Evolutionary conservation across 2,329 filamentous ascomycete genomes (phyloP).

Genomic region (Colletotrichum spaethianum): DNA sequence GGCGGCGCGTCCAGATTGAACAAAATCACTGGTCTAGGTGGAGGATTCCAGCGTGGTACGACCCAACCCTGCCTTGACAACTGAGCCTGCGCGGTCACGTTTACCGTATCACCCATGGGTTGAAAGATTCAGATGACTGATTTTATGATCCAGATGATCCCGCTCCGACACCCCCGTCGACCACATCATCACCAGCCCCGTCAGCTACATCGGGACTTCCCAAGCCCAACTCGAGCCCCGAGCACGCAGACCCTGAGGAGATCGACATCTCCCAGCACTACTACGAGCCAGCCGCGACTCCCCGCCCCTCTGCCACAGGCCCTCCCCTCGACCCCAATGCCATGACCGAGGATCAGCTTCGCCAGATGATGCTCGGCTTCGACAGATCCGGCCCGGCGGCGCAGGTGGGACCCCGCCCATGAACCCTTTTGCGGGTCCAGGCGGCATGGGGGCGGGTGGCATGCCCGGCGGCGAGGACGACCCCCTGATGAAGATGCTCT

Average conservation of each 20-base stretch:
- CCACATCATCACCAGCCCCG: conserved; percentile 34
- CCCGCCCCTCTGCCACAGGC: conserved; percentile 44
- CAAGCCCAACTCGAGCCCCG: conserved; percentile 45
- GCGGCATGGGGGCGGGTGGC: conserved; percentile 36
- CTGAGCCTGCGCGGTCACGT: background rate
- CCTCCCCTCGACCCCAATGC: conserved; percentile 50
- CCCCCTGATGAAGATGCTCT: conserved; percentile 74
- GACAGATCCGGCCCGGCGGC: conserved; percentile 51
- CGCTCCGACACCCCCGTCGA: conserved; percentile 19
- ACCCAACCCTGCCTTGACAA: background rate
- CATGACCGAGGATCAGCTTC: conserved; percentile 71
- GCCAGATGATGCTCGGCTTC: conserved; percentile 75
- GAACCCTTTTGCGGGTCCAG: conserved; percentile 42
- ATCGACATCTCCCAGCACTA: conserved; percentile 85
- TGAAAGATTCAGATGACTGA: background rate
- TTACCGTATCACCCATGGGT: background rate
- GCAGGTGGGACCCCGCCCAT: conserved; percentile 44
- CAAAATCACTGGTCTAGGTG: conserved; percentile 81
- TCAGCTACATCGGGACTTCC: conserved; percentile 49
- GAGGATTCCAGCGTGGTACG: conserved; percentile 63
- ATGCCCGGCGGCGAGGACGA: conserved; percentile 62
- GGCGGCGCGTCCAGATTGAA: conserved; percentile 79
- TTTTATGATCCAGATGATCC: conserved; percentile 1
- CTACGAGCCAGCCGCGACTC: conserved; percentile 65
- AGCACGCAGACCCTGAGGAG: conserved; percentile 78